Base-by-base conservation (phyloP, 148 eudicot genomes). In the Mesembryanthemum crystallinum region DNA sequence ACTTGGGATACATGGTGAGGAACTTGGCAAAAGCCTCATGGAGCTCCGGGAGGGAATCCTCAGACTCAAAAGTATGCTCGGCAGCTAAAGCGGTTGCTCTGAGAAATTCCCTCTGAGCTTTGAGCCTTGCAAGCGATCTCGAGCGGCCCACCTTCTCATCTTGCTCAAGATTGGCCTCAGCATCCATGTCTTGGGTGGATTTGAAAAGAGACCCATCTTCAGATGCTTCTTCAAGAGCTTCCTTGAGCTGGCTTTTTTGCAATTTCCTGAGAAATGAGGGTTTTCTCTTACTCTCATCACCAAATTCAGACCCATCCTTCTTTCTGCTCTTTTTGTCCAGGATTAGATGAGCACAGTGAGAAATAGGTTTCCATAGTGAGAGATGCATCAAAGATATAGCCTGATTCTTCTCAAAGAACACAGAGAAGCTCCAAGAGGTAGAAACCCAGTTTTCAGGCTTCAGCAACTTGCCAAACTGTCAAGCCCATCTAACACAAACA, bases 191-290 rank as follows among this genome's bases (percentile, higher is more conserved):
- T 72, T 88, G 88, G 35, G 85, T 78, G 24, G 96, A 89, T 80
- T 91, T 92, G 9, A 86, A 78, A 33, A 92, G 87, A 72, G 92
- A 92, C 78, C 98, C 99, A 81, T 92, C 91, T 80, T 96, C 99
- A 72, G 98, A 91, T 65, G 99, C 99, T 83, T 88, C 98, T 74
- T 92, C 97, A 35, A 96, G 90, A 82, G 96, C 99, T 78, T 92
- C 97, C 74, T 90, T 83, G 33, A 96, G 94, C 83, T 87, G 92
- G 68, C 77, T 86, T 73, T 92, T 98, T 71, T 88, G 94, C 73
- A 88, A 77, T 79, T 85, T 90, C 58, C 93, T 84, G 3, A 89
- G 85, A 77, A 80, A 37, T 30, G 90, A 86, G 28, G 91, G 84
- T 77, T 86, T 90, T 61, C 73, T 83, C 82, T 83, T 88, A 73